Evolutionary conservation across 2,329 filamentous ascomycete species (phyloP), one percentile per base, ranked within the genome.

Genomic region (Colletotrichum siamense): DNA sequence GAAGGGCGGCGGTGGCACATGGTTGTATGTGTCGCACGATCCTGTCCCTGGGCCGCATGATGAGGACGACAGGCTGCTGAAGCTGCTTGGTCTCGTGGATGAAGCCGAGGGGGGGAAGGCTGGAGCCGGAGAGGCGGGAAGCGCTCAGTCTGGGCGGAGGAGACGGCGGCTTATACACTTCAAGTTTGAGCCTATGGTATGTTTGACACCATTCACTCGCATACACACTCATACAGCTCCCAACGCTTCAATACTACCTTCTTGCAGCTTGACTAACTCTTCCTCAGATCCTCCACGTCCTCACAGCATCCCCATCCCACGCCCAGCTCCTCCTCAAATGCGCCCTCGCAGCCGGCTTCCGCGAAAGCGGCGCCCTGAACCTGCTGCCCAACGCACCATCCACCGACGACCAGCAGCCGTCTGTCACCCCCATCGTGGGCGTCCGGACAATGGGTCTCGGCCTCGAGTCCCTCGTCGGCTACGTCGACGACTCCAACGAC

Each of bases 111-210:
- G 55, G 49, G 13, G 9, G 34, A 22, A 24, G 12, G 34, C 15
- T 32, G 18, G 63, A 34, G 4, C 59, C 70, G 73, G 70, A 65
- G 44, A 64, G 34, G 73, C 70, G 73, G 73, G 73, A 12, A 69
- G 64, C 32, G 9, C 44, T 59, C 24, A 78, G 32, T 78, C 78
- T 62, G 76, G 71, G 34, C 83, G 78, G 71, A 81, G 79, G 68
- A 82, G 82, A 72, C 84, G 85, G 80, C 88, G 90, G 81, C 85
- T 91, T 83, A 89, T 98, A 67, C 95, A 96, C 84, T 95, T 98
- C 86, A 97, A 98, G 84, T 98, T 98, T 82, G 96, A 98, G 83
- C 95, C 96, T 6, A 96, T 98, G 95, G 96, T 98, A 89, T 82
- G 92, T 82, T 49, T 24, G 52, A 75, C 55, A 24, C 69, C 69